These are phyloP conservation scores for Colletotrichum cordylinicola DNA, from an alignment of 2,329 filamentous ascomycete genomes.

Conservation along the genomic window DNA sequence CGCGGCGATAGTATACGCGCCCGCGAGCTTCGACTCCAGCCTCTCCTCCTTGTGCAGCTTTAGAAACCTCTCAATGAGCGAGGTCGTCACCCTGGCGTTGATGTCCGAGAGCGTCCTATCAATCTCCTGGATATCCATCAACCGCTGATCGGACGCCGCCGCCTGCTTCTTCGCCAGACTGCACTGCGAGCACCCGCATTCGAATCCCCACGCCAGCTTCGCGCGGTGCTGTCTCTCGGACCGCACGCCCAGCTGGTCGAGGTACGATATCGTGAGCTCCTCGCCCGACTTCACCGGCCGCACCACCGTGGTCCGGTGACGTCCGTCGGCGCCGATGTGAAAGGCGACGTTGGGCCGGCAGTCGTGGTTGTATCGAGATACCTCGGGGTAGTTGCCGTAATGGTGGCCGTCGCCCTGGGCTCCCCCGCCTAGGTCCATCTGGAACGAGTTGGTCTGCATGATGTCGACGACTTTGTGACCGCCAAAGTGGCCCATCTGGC, in stretches of 20 bases:
- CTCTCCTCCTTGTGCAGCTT: conserved; percentile 44
- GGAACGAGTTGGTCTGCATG: conserved; percentile 23
- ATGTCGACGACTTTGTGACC: conserved; percentile 22
- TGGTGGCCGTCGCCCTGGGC: conserved; percentile 13
- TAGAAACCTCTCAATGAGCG: conserved; percentile 42
- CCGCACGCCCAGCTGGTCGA: conserved; percentile 34
- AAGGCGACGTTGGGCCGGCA: conserved; percentile 51
- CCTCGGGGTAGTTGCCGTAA: conserved; percentile 23
- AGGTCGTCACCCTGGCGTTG: conserved; percentile 26
- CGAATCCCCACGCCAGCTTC: conserved; percentile 42
- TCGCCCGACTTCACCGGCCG: conserved; percentile 44
- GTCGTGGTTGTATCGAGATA: conserved; percentile 49
- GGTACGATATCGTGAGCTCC: conserved; percentile 49
- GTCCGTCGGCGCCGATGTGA: conserved; percentile 40
- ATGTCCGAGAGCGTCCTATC: conserved; percentile 30
- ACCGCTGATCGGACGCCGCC: conserved; percentile 40
- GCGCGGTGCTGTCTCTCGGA: conserved; percentile 32
- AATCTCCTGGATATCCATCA: conserved; percentile 34
- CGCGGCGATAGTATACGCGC: conserved; percentile 43
- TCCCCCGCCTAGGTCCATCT: conserved; percentile 22
- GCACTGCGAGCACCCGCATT: conserved; percentile 45
- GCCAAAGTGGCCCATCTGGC: conserved; percentile 20
- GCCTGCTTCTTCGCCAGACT: conserved; percentile 27
- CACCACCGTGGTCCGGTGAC: conserved; percentile 42
- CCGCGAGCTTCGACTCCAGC: conserved; percentile 36